These are phyloP conservation scores for Plasmodiophora brassicae DNA, from an alignment of 208 protist genomes.

Conservation along the genomic window DNA sequence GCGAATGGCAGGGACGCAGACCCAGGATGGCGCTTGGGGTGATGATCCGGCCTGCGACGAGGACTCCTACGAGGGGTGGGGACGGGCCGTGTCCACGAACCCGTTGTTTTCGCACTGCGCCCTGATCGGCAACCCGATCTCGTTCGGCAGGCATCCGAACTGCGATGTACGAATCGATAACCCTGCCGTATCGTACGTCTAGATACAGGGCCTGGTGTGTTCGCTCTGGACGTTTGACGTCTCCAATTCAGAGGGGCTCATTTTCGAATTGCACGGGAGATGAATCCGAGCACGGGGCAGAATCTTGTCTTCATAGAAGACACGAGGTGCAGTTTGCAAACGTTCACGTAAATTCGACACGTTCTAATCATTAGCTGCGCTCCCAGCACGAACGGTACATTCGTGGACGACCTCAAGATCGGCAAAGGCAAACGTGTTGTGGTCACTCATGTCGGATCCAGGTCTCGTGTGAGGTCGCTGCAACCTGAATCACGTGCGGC, in stretches of 20 bases:
- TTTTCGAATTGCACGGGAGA: background rate
- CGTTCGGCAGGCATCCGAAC: background rate
- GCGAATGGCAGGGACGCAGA: background rate
- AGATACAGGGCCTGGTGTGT: background rate
- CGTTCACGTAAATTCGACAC: background rate
- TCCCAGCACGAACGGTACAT: conserved; percentile 1
- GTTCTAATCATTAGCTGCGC: background rate
- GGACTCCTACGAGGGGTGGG: background rate
- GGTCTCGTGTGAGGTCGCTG: too few relatives aligned
- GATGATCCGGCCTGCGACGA: background rate
- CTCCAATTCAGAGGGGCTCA: background rate
- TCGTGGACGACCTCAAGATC: conserved; percentile 10
- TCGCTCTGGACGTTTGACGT: too few relatives aligned
- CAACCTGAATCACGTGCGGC: too few relatives aligned
- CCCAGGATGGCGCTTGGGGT: background rate
- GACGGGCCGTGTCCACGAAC: background rate
- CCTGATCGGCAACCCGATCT: background rate
- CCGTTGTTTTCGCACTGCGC: background rate
- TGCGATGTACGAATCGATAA: conserved; percentile 13
- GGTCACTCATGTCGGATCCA: conserved; percentile 27
- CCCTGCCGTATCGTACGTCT: conserved; percentile 17
- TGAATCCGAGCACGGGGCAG: background rate
- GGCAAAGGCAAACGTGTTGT: background rate
- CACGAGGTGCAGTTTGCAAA: background rate
- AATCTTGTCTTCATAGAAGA: background rate